Evolutionary conservation across 805 yeast species (phyloP).

Genomic region (Maudiozyma barnettii): DNA sequence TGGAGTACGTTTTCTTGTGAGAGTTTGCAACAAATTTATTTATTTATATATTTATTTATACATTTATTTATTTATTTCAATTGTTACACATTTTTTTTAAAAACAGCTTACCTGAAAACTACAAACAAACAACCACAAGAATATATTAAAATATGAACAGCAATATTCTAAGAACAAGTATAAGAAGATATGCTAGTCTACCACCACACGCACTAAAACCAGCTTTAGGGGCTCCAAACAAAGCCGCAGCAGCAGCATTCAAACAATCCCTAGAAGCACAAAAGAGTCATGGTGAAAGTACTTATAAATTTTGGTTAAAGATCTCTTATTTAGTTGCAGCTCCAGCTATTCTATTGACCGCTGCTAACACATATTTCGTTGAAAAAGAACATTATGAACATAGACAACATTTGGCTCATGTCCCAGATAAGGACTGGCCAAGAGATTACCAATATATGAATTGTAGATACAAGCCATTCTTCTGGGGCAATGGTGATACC

Average conservation of each 20-base stretch:
- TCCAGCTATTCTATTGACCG: conserved; percentile 70
- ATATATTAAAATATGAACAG: conserved; percentile 1
- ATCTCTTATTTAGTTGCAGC: conserved; percentile 69
- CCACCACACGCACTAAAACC: conserved; percentile 38
- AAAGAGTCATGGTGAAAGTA: conserved; percentile 67
- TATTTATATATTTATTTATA: background rate
- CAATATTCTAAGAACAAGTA: conserved; percentile 7
- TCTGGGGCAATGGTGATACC: conserved; percentile 99
- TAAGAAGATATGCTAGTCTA: conserved; percentile 28
- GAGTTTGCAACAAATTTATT: no score
- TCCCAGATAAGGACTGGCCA: conserved; percentile 90
- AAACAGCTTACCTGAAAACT: background rate
- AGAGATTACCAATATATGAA: conserved; percentile 84
- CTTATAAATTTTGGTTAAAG: conserved; percentile 78
- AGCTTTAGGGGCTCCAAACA: conserved; percentile 38
- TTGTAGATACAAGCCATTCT: conserved; percentile 76
- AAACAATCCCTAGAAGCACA: conserved; percentile 51
- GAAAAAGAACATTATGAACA: conserved; percentile 89
- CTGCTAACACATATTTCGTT: conserved; percentile 69
- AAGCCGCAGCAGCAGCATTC: conserved; percentile 63
- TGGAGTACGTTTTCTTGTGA: no score
- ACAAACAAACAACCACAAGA: background rate
- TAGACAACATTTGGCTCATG: conserved; percentile 58
- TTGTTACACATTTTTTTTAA: background rate
- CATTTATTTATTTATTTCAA: background rate